Evolutionary conservation across 1,284 basidiomycete genomes (phyloP).

Genomic region (Naganishia sp.): DNA sequence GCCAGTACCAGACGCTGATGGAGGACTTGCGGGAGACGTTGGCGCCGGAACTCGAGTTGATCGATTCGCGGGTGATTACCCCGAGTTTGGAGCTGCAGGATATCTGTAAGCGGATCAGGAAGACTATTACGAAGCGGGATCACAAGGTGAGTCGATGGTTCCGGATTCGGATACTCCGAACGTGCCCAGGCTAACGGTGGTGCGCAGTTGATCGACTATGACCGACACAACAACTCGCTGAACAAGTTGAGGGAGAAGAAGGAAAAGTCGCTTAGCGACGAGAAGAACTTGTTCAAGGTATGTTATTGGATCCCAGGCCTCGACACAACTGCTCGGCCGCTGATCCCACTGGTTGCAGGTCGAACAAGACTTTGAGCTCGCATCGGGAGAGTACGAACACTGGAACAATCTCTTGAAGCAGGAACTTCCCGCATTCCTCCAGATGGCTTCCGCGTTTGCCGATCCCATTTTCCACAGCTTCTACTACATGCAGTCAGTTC

Average conservation of each 20-base stretch:
- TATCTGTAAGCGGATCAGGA: conserved; percentile 85
- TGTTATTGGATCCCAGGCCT: conserved; percentile 34
- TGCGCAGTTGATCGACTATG: conserved; percentile 82
- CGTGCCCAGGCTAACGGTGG: conserved; percentile 23
- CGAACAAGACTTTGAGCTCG: conserved; percentile 96
- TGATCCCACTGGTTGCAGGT: conserved; percentile 60
- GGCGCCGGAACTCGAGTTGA: conserved; percentile 89
- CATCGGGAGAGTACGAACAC: conserved; percentile 93
- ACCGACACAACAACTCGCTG: conserved; percentile 92
- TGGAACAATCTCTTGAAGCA: conserved; percentile 91
- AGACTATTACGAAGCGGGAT: conserved; percentile 92
- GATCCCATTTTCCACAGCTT: conserved; percentile 96
- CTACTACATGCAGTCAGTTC: conserved; percentile 96
- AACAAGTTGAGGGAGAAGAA: conserved; percentile 97
- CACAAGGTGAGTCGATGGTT: conserved; percentile 70
- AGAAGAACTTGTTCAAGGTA: conserved; percentile 93
- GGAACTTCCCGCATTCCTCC: conserved; percentile 90
- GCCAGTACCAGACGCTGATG: conserved; percentile 70
- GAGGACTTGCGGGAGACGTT: conserved; percentile 78
- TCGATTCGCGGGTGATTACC: conserved; percentile 79
- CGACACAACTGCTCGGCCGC: background rate
- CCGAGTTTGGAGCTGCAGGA: conserved; percentile 87
- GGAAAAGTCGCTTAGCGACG: conserved; percentile 87
- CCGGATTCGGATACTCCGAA: background rate
- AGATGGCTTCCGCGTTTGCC: conserved; percentile 83